phyloP scores from a whole-genome alignment of 1,284 basidiomycete genomes.

The Cystobasidiaceae sp. region DNA sequence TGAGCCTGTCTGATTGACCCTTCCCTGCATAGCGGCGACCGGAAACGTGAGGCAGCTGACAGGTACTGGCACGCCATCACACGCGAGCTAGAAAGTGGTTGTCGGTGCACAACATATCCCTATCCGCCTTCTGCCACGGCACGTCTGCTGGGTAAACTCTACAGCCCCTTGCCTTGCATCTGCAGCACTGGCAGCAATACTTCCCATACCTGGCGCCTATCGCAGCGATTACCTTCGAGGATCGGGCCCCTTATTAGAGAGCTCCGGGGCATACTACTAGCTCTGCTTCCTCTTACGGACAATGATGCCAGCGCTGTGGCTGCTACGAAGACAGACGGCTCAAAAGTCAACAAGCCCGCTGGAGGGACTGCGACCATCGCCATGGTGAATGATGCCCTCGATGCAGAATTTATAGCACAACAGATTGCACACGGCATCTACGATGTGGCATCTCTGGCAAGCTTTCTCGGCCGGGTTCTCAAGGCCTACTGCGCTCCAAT shows the following conservation, averaged over 20 bases:
- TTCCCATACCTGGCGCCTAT: constrained; percentile 45
- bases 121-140: constrained; percentile 45
- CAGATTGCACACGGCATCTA: constrained; percentile 72
- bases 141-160: constrained; percentile 43
- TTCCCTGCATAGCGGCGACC: constrained; percentile 56
- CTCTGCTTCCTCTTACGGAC: constrained; percentile 59
- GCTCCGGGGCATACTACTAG: constrained; percentile 72
- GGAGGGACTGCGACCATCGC: constrained; percentile 37
- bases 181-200: constrained; percentile 49
- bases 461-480: constrained; percentile 70
- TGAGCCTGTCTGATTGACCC: background rate
- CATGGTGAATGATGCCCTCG: constrained; percentile 50
- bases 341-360: background rate
- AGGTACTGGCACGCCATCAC: constrained; percentile 78
- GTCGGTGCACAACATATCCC: constrained; percentile 74
- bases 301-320: background rate
- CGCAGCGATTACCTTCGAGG: constrained; percentile 60
- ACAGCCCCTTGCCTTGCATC: constrained; percentile 56
- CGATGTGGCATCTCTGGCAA: constrained; percentile 73
- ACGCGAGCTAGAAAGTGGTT: constrained; percentile 71
- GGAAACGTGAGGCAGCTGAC: constrained; percentile 69
- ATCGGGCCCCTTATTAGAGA: constrained; percentile 68
- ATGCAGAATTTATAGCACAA: constrained; percentile 64
- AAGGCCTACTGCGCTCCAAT: constrained; percentile 91
- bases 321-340: background rate